A percentile compares a stretch with the other conserved stretches of the same genome.
Evolutionary conservation across 2,329 filamentous ascomycete genomes (phyloP).

Genomic region (Chaetomium olivaceum): DNA sequence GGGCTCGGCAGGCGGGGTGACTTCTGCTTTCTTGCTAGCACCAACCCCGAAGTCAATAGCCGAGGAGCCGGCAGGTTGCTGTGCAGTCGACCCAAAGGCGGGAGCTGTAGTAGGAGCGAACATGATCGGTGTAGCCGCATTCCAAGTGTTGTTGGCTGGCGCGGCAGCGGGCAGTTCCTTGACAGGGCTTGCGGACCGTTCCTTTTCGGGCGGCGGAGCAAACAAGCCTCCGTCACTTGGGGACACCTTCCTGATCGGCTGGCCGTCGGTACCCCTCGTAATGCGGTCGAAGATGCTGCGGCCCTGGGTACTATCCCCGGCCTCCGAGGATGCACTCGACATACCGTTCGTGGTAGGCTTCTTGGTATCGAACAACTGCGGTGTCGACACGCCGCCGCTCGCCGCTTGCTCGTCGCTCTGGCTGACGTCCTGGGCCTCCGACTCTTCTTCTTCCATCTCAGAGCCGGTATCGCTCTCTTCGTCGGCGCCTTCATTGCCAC

Average conservation of each 20-base stretch:
- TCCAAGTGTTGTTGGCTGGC: slow-evolving; percentile 51
- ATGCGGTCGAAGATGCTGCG: slow-evolving; percentile 59
- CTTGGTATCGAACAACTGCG: slow-evolving; percentile 40
- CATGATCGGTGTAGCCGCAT: slow-evolving; percentile 54
- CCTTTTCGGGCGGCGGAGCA: slow-evolving; percentile 41
- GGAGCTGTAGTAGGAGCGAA: slow-evolving; percentile 44
- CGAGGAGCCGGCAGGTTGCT: slow-evolving; percentile 37
- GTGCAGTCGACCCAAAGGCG: slow-evolving; percentile 38
- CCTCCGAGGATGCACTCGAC: slow-evolving; percentile 45
- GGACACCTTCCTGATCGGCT: slow-evolving; percentile 48
- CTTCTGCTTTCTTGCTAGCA: slow-evolving; percentile 27
- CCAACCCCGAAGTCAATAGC: slow-evolving; percentile 29
- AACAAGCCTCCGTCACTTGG: slow-evolving; percentile 36
- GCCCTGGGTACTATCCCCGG: slow-evolving; percentile 48
- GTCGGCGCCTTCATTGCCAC: slow-evolving; percentile 49
- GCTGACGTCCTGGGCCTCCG: slow-evolving; percentile 46
- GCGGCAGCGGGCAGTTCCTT: slow-evolving; percentile 37
- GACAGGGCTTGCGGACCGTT: slow-evolving; percentile 48
- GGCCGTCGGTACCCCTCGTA: slow-evolving; percentile 51
- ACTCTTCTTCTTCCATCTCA: slow-evolving; percentile 37
- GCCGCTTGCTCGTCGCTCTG: slow-evolving; percentile 48
- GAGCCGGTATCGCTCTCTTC: slow-evolving; percentile 38
- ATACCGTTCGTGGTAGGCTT: slow-evolving; percentile 34
- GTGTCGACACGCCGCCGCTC: slow-evolving; percentile 45
- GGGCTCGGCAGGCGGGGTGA: slow-evolving; percentile 17